Evolutionary conservation across 495 filamentous ascomycete genomes (phyloP).

Genomic region (Thozetella sp.): DNA sequence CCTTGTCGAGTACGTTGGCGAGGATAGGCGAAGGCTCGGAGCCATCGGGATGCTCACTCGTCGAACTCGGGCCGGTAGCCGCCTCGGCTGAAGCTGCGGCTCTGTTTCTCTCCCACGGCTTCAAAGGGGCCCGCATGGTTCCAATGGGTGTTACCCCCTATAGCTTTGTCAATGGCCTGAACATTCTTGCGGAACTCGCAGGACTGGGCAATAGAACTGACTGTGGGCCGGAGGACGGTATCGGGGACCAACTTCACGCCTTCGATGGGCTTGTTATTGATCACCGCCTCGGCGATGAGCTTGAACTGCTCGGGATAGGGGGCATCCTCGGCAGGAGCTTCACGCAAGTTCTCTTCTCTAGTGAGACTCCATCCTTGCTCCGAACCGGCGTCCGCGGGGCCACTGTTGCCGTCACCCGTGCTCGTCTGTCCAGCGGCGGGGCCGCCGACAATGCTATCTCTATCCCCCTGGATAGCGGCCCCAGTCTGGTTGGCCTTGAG

Average conservation of each 20-base stretch:
- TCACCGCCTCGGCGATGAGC: conserved; percentile 87
- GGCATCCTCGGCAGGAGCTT: conserved; percentile 33
- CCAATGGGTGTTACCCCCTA: conserved; percentile 31
- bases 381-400: conserved; percentile 26
- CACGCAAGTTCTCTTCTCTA: conserved; percentile 11
- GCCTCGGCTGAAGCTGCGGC: background rate
- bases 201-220: conserved; percentile 10
- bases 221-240: conserved; percentile 66
- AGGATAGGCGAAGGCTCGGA: background rate
- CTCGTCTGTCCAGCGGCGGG: background rate
- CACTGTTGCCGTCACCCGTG: conserved; percentile 11
- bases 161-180: background rate
- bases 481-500: conserved; percentile 24
- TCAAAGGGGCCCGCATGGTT: conserved; percentile 29
- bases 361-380: background rate
- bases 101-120: conserved; percentile 35
- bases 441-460: background rate
- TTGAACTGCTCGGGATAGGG: conserved; percentile 87
- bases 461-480: background rate
- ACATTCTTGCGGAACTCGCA: background rate
- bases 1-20: background rate
- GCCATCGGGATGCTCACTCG: background rate
- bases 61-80: background rate
- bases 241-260: conserved; percentile 90
- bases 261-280: conserved; percentile 79